Base-by-base conservation (phyloP, 768 basidiomycete genomes). In the Mrakia blollopis region DNA sequence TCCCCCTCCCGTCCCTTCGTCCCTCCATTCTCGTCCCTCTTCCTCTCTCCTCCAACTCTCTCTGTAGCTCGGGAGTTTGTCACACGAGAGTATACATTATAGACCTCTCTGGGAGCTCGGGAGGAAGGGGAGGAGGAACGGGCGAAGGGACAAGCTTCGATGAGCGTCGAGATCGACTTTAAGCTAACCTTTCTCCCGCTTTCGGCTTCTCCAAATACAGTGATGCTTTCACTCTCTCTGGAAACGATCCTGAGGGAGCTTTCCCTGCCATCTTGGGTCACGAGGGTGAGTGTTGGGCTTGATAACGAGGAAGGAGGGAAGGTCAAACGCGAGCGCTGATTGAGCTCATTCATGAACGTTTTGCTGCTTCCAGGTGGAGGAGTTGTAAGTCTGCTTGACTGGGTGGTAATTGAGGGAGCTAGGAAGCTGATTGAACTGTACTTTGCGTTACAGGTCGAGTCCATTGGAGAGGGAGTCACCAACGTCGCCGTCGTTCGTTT, bases 401-500 rank as follows among this genome's bases (percentile, higher is more conserved):
- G 9, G 32, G 21, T 21, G n/a, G n/a, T n/a, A n/a, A 50, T 10
- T 39, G 32, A 2, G 11, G 44, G 5, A 37, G 13, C 11, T 14
- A 37, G n/a, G 23, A n/a, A 13, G 23, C 28, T 37, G 32, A 54
- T 69, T 3, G 50, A 0, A 6, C 18, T 57, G 63, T n/a, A 21
- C 1, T 72, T 16, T 18, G 10, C 0, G 62, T 63, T 74, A 61
- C 80, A 94, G 92, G 94, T 98, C 79, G 97, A 99, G 86, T 94
- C 92, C n/a, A 87, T 99, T 39, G 97, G 97, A 60, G 92, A 94
- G 83, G 94, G 93, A 50, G 97, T 99, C n/a, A 92, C 91, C 32
- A 88, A 84, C 80, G 90, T 91, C 57, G 85, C 87, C 80, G 87
- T 87, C 35, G 87, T 88, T 79, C 23, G 44, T 67, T 52, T 39